Conservation (phyloP, 2,329 filamentous ascomycete genomes). For the Aspergillus luchuensis region DNA sequence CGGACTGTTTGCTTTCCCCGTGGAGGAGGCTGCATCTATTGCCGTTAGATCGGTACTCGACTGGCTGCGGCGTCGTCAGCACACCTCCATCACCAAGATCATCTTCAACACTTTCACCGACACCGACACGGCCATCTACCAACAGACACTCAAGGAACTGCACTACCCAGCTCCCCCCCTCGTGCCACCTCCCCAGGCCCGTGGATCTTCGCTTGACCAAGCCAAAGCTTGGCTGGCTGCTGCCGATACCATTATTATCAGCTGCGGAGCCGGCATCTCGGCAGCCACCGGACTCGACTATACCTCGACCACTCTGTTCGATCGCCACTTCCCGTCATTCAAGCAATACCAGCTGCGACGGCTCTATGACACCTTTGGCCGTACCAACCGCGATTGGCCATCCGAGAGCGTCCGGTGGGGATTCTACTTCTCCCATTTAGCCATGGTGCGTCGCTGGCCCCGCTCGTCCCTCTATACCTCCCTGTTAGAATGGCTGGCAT, state of each 20-base stretch:
- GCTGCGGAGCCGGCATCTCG: slow-evolving; percentile 25
- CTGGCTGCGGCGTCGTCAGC: slow-evolving; percentile 19
- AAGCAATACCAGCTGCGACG: slow-evolving; percentile 30
- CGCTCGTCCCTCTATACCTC: slow-evolving; percentile 11
- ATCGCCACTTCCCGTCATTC: slow-evolving; percentile 29
- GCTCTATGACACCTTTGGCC: slow-evolving; percentile 25
- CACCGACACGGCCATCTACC: slow-evolving; percentile 20
- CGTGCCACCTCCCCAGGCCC: not conserved
- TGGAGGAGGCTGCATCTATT: slow-evolving; percentile 19
- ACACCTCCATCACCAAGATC: slow-evolving; percentile 23
- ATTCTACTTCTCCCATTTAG: slow-evolving; percentile 25
- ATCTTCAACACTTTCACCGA: slow-evolving; percentile 26
- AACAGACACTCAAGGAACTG: not conserved
- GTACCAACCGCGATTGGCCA: slow-evolving; percentile 18
- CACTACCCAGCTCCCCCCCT: not conserved
- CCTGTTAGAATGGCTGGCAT: slow-evolving; percentile 1
- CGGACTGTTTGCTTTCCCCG: slow-evolving; percentile 27
- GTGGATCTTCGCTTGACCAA: slow-evolving; percentile 1
- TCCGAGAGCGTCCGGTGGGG: slow-evolving; percentile 24
- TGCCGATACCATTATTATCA: slow-evolving; percentile 25
- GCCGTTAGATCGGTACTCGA: slow-evolving; percentile 17
- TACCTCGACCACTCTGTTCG: slow-evolving; percentile 26
- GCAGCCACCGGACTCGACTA: slow-evolving; percentile 28
- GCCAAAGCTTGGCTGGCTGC: slow-evolving; percentile 20
- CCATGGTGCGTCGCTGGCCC: slow-evolving; percentile 22